A percentile compares a stretch with the other conserved stretches of the same genome.
Conservation (phyloP, 2,329 filamentous ascomycete genomes). For the Aspergillus piperis region DNA sequence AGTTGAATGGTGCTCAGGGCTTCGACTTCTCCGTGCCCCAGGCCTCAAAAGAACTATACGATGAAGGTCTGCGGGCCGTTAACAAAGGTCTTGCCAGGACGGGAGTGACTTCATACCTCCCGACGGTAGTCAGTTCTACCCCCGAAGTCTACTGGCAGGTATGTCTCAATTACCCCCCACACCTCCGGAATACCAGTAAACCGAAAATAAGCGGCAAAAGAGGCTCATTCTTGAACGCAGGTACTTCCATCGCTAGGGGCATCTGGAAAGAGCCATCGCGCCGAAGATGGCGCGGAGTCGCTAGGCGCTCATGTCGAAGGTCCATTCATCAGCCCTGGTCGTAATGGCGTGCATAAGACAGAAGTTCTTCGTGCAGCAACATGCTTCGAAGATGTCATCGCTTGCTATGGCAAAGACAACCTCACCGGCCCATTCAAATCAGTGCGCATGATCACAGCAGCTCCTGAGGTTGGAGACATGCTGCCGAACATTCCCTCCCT, state of each 20-base stretch:
- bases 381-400: conserved; percentile 59
- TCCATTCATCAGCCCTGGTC: conserved; percentile 78
- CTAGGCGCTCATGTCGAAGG: conserved; percentile 90
- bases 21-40: conserved; percentile 86
- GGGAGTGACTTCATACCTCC: conserved; percentile 84
- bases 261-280: conserved; percentile 60
- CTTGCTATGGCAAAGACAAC: conserved; percentile 67
- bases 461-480: conserved; percentile 77
- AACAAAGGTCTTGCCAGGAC: conserved; percentile 73
- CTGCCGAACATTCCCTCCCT: conserved; percentile 68
- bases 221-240: conserved; percentile 17
- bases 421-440: conserved; percentile 44
- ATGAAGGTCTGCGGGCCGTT: conserved; percentile 69
- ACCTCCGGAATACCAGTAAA: neutral
- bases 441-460: conserved; percentile 81
- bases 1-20: conserved; percentile 88
- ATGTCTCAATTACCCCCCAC: neutral
- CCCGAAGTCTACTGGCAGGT: conserved; percentile 81
- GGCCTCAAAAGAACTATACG: conserved; percentile 66
- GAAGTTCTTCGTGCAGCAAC: conserved; percentile 68
- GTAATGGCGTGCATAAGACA: conserved; percentile 82
- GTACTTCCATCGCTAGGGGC: conserved; percentile 76
- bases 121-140: conserved; percentile 74
- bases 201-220: neutral
- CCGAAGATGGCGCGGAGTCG: conserved; percentile 75